Evolutionary conservation across 2,329 filamentous ascomycete species (phyloP).

Genomic region (Aspergillus felis): DNA sequence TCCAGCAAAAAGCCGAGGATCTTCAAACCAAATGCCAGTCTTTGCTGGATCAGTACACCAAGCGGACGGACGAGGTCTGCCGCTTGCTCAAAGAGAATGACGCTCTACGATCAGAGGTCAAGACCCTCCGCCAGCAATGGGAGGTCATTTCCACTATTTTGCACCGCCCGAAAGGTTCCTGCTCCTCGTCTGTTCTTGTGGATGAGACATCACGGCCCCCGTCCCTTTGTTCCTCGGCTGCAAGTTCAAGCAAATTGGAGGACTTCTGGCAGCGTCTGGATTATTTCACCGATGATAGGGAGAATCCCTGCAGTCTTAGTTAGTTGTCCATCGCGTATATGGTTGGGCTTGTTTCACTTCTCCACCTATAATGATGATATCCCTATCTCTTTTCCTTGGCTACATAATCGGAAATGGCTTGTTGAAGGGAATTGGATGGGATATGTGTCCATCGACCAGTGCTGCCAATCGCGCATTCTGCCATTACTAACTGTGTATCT

Average conservation of each 20-base stretch:
- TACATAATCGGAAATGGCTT: neutral
- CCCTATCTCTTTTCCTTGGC: neutral
- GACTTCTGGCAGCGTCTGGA: neutral
- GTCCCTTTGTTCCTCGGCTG: neutral
- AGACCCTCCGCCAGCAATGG: constrained; percentile 1
- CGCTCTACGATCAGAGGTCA: neutral
- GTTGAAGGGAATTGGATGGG: too few relatives aligned
- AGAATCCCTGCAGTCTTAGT: neutral
- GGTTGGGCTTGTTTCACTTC: neutral
- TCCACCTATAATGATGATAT: neutral
- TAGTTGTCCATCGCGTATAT: neutral
- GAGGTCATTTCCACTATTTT: neutral
- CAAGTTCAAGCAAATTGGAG: neutral
- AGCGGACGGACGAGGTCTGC: neutral
- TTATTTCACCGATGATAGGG: neutral
- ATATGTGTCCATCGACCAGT: too few relatives aligned
- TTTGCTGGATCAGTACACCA: neutral
- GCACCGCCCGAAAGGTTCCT: neutral
- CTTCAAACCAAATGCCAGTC: neutral
- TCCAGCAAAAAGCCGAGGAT: constrained; percentile 3
- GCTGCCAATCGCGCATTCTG: neutral
- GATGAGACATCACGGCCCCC: neutral
- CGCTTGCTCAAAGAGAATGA: constrained; percentile 2
- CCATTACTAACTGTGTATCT: neutral
- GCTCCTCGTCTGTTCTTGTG: neutral